Conservation (phyloP, 2,329 filamentous ascomycete genomes). For the Trichoderma oligosporum region DNA sequence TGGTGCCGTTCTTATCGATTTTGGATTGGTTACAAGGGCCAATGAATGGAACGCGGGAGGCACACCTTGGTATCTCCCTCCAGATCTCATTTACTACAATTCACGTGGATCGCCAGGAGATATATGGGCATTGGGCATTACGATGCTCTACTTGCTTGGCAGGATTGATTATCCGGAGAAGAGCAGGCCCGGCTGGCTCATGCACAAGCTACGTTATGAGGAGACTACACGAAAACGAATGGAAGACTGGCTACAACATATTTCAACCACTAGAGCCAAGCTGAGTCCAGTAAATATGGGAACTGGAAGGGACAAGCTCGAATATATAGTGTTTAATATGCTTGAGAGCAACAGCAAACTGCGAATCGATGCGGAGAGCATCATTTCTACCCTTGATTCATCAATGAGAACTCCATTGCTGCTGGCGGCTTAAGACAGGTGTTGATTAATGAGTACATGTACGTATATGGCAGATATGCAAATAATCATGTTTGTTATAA, state of each 20-base stretch:
- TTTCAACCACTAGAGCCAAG: neutral
- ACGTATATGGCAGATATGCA: too few relatives aligned
- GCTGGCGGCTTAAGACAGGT: too few relatives aligned
- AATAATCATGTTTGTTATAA: too few relatives aligned
- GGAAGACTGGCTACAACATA: neutral
- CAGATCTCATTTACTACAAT: neutral
- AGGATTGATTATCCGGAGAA: neutral
- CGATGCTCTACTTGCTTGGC: slow-evolving; percentile 7
- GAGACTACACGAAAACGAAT: neutral
- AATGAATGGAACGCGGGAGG: too few relatives aligned
- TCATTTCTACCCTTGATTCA: too few relatives aligned
- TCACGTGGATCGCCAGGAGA: neutral
- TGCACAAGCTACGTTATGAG: neutral
- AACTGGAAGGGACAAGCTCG: neutral
- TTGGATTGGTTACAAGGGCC: too few relatives aligned
- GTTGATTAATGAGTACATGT: too few relatives aligned
- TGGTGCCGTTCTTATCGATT: slow-evolving; percentile 21
- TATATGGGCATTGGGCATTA: neutral
- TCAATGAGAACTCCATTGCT: too few relatives aligned
- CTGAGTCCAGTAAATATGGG: too few relatives aligned
- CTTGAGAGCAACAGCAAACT: neutral
- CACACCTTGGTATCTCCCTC: slow-evolving; percentile 13
- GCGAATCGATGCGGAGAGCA: neutral
- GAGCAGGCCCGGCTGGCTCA: neutral
- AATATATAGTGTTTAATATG: neutral